Percentiles rank a stretch among this genome's conserved stretches.
Evolutionary conservation across 2,329 filamentous ascomycete genomes (phyloP).

Genomic region (Talaromyces sp.): DNA sequence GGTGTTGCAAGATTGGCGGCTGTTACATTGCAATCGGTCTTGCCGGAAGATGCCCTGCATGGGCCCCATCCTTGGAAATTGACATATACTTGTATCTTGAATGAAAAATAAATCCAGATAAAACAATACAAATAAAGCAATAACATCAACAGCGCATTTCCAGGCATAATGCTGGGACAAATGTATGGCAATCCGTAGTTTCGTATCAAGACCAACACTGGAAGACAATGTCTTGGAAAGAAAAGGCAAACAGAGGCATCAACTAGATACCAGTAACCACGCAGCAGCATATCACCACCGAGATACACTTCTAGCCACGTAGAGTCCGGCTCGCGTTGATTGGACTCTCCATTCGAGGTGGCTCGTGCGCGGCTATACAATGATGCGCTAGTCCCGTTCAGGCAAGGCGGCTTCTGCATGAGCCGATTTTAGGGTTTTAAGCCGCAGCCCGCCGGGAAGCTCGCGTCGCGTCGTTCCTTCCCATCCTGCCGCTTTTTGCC

Average conservation of each 20-base stretch:
- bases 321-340: not conserved
- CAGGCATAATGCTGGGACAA: not conserved
- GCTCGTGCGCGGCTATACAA: constrained; percentile 4
- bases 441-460: constrained; percentile 25
- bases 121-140: too few relatives aligned
- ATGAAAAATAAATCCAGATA: not conserved
- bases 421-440: constrained; percentile 33
- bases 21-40: not conserved
- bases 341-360: constrained; percentile 5
- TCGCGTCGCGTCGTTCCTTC: not conserved
- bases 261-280: not conserved
- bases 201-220: not conserved
- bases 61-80: not conserved
- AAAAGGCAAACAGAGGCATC: not conserved
- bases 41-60: not conserved
- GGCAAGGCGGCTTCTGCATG: constrained; percentile 19
- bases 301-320: not conserved
- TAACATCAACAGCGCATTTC: not conserved
- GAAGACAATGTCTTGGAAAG: not conserved
- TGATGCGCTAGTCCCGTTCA: constrained; percentile 16
- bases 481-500: constrained; percentile 5
- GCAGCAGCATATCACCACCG: not conserved
- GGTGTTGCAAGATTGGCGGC: not conserved
- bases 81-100: not conserved
- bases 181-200: not conserved